A percentile compares a stretch with the other conserved stretches of the same genome.
Evolutionary conservation across 2,329 filamentous ascomycete species (phyloP).

Genomic region (Elsinoe necatrix): DNA sequence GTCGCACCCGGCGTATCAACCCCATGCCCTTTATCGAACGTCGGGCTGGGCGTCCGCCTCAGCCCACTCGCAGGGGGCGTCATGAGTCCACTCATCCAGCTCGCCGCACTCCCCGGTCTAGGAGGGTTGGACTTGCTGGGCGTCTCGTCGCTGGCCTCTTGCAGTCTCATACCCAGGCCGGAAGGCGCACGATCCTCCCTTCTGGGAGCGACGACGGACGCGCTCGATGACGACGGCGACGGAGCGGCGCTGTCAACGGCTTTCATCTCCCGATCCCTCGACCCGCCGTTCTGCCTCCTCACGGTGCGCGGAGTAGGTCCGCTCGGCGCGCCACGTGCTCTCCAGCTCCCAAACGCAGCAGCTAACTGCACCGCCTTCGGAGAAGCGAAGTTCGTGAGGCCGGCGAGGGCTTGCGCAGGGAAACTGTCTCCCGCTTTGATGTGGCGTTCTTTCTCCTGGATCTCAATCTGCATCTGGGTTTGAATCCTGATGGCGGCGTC

Average conservation of each 20-base stretch:
- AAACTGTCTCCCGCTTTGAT: constrained; percentile 48
- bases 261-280: not conserved
- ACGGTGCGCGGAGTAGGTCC: not conserved
- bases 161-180: not conserved
- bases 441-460: constrained; percentile 84
- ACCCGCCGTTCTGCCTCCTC: not conserved
- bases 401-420: constrained; percentile 59
- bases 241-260: not conserved
- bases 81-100: constrained; percentile 69
- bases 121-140: constrained; percentile 54
- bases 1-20: constrained; percentile 15
- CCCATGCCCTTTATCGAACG: constrained; percentile 14
- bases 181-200: constrained; percentile 21
- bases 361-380: constrained; percentile 81
- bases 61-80: constrained; percentile 76
- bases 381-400: constrained; percentile 66
- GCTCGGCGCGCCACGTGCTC: constrained; percentile 29
- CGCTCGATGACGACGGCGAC: not conserved
- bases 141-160: not conserved
- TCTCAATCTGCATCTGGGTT: constrained; percentile 95
- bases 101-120: constrained; percentile 42
- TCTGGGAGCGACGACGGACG: constrained; percentile 23
- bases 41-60: constrained; percentile 50
- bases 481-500: constrained; percentile 89
- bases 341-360: constrained; percentile 97